Evolutionary conservation across 768 basidiomycete species (phyloP), one percentile per base, ranked within the genome.

Genomic region (Lentinula aciculospora): DNA sequence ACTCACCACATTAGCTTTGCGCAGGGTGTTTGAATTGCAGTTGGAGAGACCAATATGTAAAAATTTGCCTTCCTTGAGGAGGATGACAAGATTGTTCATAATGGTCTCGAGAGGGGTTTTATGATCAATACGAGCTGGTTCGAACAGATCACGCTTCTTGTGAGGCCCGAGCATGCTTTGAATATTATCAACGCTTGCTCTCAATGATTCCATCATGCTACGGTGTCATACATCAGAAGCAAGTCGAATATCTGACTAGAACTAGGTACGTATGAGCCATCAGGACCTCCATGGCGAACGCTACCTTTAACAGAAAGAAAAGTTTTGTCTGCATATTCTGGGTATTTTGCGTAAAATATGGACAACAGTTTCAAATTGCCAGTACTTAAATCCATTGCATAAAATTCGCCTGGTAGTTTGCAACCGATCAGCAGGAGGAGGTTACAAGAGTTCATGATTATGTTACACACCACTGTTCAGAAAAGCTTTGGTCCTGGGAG

Each of bases 71-170:
- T 72, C 3, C 23, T 78, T 67, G 49, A 76, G 68, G 29, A 85
- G 64, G 4, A 64, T 71, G 29, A 67, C 69, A 15, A 86, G 72
- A 10, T 67, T 70, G 50, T 64, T 61, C 46, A 76, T 69, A 6
- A 67, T 64, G 4, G 78, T 74, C 66, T 85, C 83, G 58, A 84
- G 64, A 0, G 76, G 57, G 7, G 70, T 61, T 1, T 68, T 72
- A 4, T 64, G 62, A 28, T 81, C 80, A 19, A 78, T 67, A 3
- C 81, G 72, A 3, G 81, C 78, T 29, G 69, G 66, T 64, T 85
- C 69, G 66, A 80, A 88, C 3, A 87, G 66, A 66, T 88, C 86
- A 56, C 85, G 65, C 56, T 71, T 76, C 68, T 81, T 81, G 53
- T 71, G 76, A 32, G 75, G 75, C 3, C 78, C 73, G 7, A 85